These are phyloP conservation scores for Skeletonema costatum DNA, from an alignment of 108 stramenopile genomes.

Conservation along the genomic window DNA sequence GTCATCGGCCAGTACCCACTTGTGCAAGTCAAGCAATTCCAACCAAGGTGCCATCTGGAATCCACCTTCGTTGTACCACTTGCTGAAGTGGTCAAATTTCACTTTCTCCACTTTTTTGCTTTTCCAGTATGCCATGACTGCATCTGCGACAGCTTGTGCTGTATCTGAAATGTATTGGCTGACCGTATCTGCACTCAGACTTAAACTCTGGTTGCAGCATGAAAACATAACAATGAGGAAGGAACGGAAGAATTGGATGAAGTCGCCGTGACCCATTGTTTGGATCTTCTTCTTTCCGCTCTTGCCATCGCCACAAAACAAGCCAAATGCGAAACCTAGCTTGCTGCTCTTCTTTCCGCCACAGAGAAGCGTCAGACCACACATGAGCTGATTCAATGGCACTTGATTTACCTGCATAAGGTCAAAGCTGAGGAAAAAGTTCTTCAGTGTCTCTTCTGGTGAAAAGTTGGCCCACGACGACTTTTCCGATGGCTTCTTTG, in stretches of 20 bases:
- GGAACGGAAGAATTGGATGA: constrained; percentile 79
- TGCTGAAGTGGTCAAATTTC: constrained; percentile 91
- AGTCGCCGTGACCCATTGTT: constrained; percentile 63
- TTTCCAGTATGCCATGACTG: constrained; percentile 84
- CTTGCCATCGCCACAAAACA: constrained; percentile 68
- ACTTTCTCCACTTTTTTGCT: constrained; percentile 65
- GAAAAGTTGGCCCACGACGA: constrained; percentile 29
- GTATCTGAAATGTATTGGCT: constrained; percentile 79
- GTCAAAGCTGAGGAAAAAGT: constrained; percentile 87
- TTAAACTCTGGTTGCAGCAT: constrained; percentile 87
- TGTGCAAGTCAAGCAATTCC: constrained; percentile 93
- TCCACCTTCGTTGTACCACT: constrained; percentile 96
- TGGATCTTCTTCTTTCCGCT: constrained; percentile 41
- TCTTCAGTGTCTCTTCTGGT: constrained; percentile 59
- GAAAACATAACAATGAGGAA: constrained; percentile 88
- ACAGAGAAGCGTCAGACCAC: constrained; percentile 83
- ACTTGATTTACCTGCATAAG: constrained; percentile 69
- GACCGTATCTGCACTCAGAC: constrained; percentile 69
- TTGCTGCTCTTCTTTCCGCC: constrained; percentile 88
- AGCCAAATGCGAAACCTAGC: constrained; percentile 83
- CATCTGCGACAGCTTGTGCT: constrained; percentile 77
- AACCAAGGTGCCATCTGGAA: constrained; percentile 93
- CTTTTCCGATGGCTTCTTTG: constrained; percentile 43
- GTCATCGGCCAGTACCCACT: constrained; percentile 86
- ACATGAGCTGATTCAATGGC: constrained; percentile 86